phyloP scores from a whole-genome alignment of 1,284 basidiomycete species.

The Naganishia liquefaciens region DNA sequence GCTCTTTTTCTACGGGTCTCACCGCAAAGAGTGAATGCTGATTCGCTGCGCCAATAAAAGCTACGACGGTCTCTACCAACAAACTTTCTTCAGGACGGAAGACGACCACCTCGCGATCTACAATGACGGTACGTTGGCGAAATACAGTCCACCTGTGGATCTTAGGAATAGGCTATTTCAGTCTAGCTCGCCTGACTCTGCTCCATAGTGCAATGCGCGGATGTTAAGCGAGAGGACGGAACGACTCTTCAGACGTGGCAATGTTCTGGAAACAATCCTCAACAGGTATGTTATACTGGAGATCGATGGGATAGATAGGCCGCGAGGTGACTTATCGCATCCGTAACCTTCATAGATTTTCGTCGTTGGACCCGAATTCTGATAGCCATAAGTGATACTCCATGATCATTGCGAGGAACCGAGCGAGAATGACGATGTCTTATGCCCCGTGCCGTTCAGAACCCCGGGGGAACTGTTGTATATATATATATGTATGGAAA shows the following conservation, averaged over 20 bases:
- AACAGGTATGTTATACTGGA: constrained; percentile 24
- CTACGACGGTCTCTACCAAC: constrained; percentile 24
- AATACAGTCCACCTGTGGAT: not conserved
- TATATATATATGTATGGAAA: too few species aligned
- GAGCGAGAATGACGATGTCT: too few species aligned
- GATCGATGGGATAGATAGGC: too few species aligned
- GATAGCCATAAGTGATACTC: too few species aligned
- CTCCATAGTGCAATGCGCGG: constrained; percentile 20
- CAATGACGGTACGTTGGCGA: constrained; percentile 27
- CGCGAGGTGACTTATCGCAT: too few species aligned
- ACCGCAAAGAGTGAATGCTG: too few species aligned
- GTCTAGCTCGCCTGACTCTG: too few species aligned
- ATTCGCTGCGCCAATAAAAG: not conserved
- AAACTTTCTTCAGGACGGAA: constrained; percentile 26
- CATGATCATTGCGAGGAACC: too few species aligned
- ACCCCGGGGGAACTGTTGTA: too few species aligned
- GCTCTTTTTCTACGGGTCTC: not conserved
- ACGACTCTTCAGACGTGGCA: constrained; percentile 29
- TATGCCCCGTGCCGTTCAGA: too few species aligned
- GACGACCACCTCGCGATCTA: constrained; percentile 24
- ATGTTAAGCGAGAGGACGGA: constrained; percentile 29
- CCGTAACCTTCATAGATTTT: too few species aligned
- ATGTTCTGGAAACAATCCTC: constrained; percentile 28
- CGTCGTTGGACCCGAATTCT: too few species aligned
- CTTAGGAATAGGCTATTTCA: not conserved